These are phyloP conservation scores for Ciborinia camelliae DNA, from an alignment of 2,329 filamentous ascomycete species.

Conservation along the genomic window DNA sequence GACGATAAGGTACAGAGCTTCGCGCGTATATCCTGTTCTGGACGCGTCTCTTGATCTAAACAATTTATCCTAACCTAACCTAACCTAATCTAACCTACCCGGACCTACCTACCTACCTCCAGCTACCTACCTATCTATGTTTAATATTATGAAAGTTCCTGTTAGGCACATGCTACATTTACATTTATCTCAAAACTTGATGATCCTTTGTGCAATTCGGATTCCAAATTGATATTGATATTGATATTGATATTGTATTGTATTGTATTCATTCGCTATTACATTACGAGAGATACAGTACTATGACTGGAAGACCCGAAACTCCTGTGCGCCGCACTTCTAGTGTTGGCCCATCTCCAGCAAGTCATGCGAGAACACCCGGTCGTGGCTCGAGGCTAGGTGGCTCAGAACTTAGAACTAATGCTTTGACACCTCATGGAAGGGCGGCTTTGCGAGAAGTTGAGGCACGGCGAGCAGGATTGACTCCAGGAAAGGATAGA, in stretches of 20 bases:
- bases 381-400: conserved; percentile 22
- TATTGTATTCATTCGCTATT: background rate
- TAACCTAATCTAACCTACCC: too few species aligned
- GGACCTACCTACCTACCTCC: too few species aligned
- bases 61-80: too few species aligned
- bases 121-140: background rate
- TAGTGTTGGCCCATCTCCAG: conserved; percentile 34
- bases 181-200: background rate
- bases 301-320: conserved; percentile 31
- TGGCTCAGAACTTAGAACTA: conserved; percentile 31
- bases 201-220: background rate
- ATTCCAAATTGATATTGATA: too few species aligned
- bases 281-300: conserved; percentile 21
- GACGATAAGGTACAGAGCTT: conserved; percentile 9
- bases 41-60: conserved; percentile 8
- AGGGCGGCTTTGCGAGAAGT: conserved; percentile 57
- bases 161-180: background rate
- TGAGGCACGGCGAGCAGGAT: conserved; percentile 56
- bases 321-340: conserved; percentile 36
- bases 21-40: background rate
- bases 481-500: conserved; percentile 57
- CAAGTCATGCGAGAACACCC: conserved; percentile 31
- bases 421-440: conserved; percentile 53
- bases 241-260: background rate
- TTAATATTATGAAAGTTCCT: background rate